These are phyloP conservation scores for Cymbidium sinense DNA, from an alignment of 106 monocot species.

Conservation along the genomic window DNA sequence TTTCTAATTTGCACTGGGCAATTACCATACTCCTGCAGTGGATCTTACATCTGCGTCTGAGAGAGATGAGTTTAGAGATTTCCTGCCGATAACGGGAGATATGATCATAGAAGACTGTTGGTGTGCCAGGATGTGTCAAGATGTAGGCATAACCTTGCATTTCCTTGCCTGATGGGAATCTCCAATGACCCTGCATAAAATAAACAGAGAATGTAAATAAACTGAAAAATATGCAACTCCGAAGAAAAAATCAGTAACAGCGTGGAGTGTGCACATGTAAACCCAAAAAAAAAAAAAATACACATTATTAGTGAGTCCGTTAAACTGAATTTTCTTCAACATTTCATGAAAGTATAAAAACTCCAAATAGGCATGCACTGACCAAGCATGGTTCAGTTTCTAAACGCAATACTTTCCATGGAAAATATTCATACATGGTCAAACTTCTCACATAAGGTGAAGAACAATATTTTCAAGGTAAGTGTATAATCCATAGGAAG, in stretches of 20 bases:
- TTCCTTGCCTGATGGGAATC: slow-evolving; percentile 86
- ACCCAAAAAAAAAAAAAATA: not conserved
- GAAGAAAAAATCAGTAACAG: not conserved
- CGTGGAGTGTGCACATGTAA: not conserved
- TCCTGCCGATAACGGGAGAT: slow-evolving; percentile 68
- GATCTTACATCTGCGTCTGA: slow-evolving; percentile 43
- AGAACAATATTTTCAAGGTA: too few relatives aligned
- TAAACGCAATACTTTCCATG: too few relatives aligned
- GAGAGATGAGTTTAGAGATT: slow-evolving; percentile 54
- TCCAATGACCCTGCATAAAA: slow-evolving; percentile 82
- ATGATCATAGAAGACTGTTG: slow-evolving; percentile 89
- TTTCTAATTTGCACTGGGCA: not conserved
- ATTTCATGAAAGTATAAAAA: not conserved
- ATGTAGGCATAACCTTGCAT: slow-evolving; percentile 98
- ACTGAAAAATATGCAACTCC: not conserved
- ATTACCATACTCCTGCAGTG: slow-evolving; percentile 76
- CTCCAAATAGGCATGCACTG: not conserved
- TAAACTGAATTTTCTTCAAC: not conserved
- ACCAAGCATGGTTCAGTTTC: too few relatives aligned
- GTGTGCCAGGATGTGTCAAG: slow-evolving; percentile 94
- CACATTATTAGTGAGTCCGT: not conserved
- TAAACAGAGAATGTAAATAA: not conserved
- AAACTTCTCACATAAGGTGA: too few relatives aligned
- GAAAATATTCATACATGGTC: too few relatives aligned
- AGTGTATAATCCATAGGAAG: too few relatives aligned